Evolutionary conservation across 805 yeast species (phyloP).

Genomic region (Pichia thaimueangensis): DNA sequence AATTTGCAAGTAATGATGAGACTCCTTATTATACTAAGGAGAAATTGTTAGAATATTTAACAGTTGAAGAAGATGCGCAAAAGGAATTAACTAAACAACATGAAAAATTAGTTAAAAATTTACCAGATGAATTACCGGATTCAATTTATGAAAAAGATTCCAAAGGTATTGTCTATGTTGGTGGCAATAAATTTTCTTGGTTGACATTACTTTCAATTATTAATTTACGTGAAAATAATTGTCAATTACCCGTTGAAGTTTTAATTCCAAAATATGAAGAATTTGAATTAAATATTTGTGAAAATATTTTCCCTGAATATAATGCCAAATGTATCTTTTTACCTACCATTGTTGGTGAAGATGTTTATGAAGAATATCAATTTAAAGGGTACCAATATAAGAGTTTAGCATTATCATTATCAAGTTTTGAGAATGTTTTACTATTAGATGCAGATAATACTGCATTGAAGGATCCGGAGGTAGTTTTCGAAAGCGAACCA

Average conservation of each 20-base stretch:
- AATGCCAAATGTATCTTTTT: constrained; percentile 62
- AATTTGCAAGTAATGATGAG: not conserved
- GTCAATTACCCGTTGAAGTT: constrained; percentile 71
- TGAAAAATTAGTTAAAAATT: constrained; percentile 33
- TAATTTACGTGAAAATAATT: constrained; percentile 56
- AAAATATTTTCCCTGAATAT: constrained; percentile 47
- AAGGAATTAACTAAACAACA: constrained; percentile 43
- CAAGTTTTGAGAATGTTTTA: constrained; percentile 38
- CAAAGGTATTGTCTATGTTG: constrained; percentile 59
- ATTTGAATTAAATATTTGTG: constrained; percentile 64
- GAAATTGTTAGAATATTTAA: constrained; percentile 41
- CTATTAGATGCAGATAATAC: constrained; percentile 39
- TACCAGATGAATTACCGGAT: constrained; percentile 44
- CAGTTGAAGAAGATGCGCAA: constrained; percentile 38
- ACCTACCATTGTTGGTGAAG: constrained; percentile 50
- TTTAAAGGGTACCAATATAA: constrained; percentile 17
- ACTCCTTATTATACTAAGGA: constrained; percentile 1
- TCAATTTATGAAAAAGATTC: constrained; percentile 40
- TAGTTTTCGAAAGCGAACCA: constrained; percentile 32
- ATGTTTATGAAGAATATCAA: constrained; percentile 53
- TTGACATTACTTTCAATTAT: constrained; percentile 57
- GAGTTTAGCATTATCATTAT: constrained; percentile 30
- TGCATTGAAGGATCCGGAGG: constrained; percentile 33
- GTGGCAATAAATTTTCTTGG: constrained; percentile 74
- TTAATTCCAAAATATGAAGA: constrained; percentile 67